These are phyloP conservation scores for Hymenoscyphus salicellus DNA, from an alignment of 2,329 filamentous ascomycete species.

Conservation along the genomic window DNA sequence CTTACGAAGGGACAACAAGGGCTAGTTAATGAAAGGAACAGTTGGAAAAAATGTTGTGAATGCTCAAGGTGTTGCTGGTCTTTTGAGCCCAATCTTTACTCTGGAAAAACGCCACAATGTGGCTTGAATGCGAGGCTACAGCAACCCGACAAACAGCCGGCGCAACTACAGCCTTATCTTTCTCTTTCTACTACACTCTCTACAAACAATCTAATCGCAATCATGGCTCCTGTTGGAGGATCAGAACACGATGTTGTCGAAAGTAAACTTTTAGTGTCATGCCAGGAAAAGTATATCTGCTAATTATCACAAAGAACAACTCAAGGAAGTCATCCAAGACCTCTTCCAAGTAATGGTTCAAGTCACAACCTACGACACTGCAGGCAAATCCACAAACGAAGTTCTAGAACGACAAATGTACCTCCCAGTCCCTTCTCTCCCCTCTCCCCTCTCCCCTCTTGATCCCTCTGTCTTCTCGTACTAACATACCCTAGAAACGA, in stretches of 20 bases:
- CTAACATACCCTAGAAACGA: conserved; percentile 35
- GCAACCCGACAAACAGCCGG: not conserved
- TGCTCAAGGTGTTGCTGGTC: too few relatives aligned
- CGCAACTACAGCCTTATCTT: conserved; percentile 7
- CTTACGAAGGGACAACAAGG: too few relatives aligned
- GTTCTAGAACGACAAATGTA: conserved; percentile 55
- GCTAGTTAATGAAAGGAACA: too few relatives aligned
- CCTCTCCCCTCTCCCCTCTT: conserved; percentile 37
- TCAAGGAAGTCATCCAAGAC: conserved; percentile 62
- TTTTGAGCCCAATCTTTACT: too few relatives aligned
- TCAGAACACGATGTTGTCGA: conserved; percentile 39
- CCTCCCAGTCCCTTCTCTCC: conserved; percentile 1
- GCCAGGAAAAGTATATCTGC: not conserved
- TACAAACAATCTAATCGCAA: conserved; percentile 3
- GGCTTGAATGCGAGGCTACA: too few relatives aligned
- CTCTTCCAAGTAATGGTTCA: conserved; percentile 64
- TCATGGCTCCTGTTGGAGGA: conserved; percentile 39
- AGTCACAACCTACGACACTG: conserved; percentile 57
- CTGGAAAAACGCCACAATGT: too few relatives aligned
- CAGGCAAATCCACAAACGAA: conserved; percentile 47
- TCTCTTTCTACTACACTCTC: not conserved
- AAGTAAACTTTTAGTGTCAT: conserved; percentile 28
- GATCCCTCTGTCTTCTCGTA: not conserved
- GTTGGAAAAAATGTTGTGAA: too few relatives aligned
- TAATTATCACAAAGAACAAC: conserved; percentile 44